Conservation (phyloP, 179 eudicot genomes). For the Sideroxylon spinosum region DNA sequence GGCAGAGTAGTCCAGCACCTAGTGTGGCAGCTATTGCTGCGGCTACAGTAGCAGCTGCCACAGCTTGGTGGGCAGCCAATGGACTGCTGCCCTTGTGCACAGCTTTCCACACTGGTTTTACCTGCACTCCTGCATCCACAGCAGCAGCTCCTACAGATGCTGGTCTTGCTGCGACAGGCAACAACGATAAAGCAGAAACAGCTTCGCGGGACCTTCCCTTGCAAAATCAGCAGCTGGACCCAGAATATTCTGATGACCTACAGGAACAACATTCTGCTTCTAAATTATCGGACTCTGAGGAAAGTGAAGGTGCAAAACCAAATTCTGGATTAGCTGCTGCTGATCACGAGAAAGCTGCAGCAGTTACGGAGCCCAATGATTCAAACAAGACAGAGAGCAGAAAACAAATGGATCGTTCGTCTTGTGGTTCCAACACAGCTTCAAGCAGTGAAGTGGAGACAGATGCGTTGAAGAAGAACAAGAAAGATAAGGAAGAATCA, state of each 20-base stretch:
- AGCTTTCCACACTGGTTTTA: constrained; percentile 51
- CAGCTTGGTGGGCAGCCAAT: constrained; percentile 97
- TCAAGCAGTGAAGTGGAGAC: constrained; percentile 87
- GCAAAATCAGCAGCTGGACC: constrained; percentile 38
- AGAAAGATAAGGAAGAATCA: constrained; percentile 43
- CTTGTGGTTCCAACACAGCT: constrained; percentile 91
- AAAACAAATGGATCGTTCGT: constrained; percentile 84
- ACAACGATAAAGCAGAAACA: constrained; percentile 36
- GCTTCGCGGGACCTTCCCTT: constrained; percentile 30
- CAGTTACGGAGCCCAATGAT: constrained; percentile 38
- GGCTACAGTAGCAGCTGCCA: constrained; percentile 94
- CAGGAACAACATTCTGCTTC: constrained; percentile 41
- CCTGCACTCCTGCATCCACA: constrained; percentile 40
- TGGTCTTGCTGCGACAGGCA: constrained; percentile 29
- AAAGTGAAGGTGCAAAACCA: constrained; percentile 36
- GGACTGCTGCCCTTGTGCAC: constrained; percentile 68
- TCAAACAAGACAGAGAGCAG: constrained; percentile 41
- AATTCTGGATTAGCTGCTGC: constrained; percentile 28
- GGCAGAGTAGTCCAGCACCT: constrained; percentile 50
- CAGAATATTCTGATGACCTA: constrained; percentile 38
- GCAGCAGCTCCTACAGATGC: constrained; percentile 25
- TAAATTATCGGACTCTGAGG: constrained; percentile 57
- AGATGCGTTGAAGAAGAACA: constrained; percentile 61
- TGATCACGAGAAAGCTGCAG: constrained; percentile 35
- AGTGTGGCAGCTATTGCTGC: constrained; percentile 80